phyloP scores from a whole-genome alignment of 176 grass and related monocot genomes.

The Elymus sibiricus region DNA sequence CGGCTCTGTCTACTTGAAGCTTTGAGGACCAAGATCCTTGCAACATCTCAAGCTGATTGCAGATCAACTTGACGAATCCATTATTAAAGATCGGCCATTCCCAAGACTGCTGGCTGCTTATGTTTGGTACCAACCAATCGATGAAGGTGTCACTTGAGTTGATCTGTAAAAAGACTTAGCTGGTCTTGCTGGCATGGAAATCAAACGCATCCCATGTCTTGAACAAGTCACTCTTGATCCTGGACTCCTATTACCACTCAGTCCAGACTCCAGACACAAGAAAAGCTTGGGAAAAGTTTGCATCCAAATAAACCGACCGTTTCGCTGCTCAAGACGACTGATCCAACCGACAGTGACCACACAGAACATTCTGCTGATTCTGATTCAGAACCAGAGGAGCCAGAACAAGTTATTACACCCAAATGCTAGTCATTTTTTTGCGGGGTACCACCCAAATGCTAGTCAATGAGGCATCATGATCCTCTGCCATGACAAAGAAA shows the following conservation, averaged over 20 bases:
- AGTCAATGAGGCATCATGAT: background rate
- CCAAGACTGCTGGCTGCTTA: background rate
- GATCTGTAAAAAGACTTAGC: background rate
- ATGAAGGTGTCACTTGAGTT: slow-evolving; percentile 14
- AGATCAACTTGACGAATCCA: background rate
- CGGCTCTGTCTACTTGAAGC: background rate
- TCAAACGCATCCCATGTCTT: background rate
- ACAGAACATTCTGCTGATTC: background rate
- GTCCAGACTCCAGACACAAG: background rate
- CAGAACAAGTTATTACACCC: no score
- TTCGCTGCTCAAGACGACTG: background rate
- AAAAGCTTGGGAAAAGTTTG: background rate
- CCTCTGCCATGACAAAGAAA: background rate
- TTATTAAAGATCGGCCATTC: background rate
- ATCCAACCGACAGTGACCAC: background rate
- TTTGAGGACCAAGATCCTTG: background rate
- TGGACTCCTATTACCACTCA: background rate
- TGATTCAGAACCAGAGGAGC: background rate
- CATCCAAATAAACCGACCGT: background rate
- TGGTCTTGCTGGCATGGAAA: background rate
- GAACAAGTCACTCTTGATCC: slow-evolving; percentile 17
- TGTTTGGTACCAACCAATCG: background rate
- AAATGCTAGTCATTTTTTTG: no score
- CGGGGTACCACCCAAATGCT: background rate
- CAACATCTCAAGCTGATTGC: slow-evolving; percentile 3